Base-by-base conservation (phyloP, 495 filamentous ascomycete species). In the Lasiosphaeris hirsuta region DNA sequence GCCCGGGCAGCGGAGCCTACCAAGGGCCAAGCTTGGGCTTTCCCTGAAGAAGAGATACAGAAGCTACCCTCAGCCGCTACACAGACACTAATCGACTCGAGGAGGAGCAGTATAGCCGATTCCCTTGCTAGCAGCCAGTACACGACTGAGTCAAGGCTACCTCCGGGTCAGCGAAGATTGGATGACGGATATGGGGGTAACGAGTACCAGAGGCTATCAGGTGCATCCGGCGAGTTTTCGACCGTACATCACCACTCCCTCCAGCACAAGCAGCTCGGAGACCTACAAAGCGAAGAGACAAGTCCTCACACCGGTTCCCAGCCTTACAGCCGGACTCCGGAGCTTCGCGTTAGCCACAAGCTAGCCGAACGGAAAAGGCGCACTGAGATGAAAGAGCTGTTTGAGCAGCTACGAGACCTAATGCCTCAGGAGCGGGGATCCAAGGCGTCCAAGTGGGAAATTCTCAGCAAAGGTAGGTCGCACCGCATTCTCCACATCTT, bases 371-470 rank as follows among this genome's bases (percentile, higher is more conserved):
- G 94, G 37, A 99, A 97, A 73, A 87, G 94, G 13, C 84, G 94
- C 36, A 96, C 90, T 47, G 94, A 99, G 69, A 97, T 99, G 94
- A 99, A 99, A 72, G 87, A 92, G 66, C 80, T 97, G 7, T 97
- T 97, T 68, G 94, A 99, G 60, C 81, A 87, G 44, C 74, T 99
- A 19, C 84, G 92, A 38, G 80, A 86, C 51, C 81, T 90, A 40
- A 84, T 97, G 59, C 93, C 93, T 6, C 86, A 90, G 54, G 89
- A 88, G 57, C 85, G 92, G 49, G 93, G 92, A 15, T 88, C 89
- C 43, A 99, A 97, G 67, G 92, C 93, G 3, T 96, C 92, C 66
- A 99, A 99, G 72, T 99, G 95, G 95, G 94, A 99, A 65, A 96
- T 96, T 36, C 71, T 99, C n/a, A 95, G 90, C 9, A 92, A 93